A percentile compares a stretch with the other conserved stretches of the same genome.
These are phyloP conservation scores for Filobasidium floriforme DNA, from an alignment of 768 basidiomycete genomes.

Conservation along the genomic window DNA sequence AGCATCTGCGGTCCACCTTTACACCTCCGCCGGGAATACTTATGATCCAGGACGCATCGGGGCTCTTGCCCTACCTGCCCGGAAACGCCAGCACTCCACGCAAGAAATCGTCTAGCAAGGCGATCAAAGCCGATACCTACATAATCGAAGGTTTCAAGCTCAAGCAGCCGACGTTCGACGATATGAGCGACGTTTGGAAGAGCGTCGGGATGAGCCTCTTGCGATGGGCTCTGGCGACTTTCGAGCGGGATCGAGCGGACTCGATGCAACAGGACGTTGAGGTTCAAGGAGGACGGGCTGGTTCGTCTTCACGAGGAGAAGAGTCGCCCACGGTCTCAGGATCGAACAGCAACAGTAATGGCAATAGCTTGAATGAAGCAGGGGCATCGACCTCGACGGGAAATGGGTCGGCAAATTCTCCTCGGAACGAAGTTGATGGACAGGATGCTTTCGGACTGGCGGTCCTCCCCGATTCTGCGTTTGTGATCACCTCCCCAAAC, in stretches of 20 bases:
- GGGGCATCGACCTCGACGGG: no score
- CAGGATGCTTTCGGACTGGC: no score
- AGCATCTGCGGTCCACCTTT: background rate
- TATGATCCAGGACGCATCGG: background rate
- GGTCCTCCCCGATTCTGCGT: no score
- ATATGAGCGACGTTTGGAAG: slow-evolving; percentile 2
- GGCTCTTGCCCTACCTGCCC: background rate
- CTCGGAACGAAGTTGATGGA: no score
- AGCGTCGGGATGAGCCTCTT: slow-evolving; percentile 7
- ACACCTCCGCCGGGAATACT: slow-evolving; percentile 3
- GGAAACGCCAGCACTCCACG: background rate
- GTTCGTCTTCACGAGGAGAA: background rate
- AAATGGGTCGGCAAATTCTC: no score
- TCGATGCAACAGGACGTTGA: background rate
- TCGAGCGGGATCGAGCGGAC: background rate
- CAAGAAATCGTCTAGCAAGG: background rate
- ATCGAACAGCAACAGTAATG: no score
- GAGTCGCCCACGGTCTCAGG: no score
- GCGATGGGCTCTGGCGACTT: slow-evolving; percentile 3
- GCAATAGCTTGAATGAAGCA: no score
- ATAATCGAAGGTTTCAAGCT: background rate
- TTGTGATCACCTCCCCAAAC: no score
- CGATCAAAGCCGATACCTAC: background rate
- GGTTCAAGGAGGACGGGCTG: background rate
- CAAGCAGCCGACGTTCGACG: background rate